These are phyloP conservation scores for Candida albicans DNA, from an alignment of 1,139 yeast species.

Conservation along the genomic window DNA sequence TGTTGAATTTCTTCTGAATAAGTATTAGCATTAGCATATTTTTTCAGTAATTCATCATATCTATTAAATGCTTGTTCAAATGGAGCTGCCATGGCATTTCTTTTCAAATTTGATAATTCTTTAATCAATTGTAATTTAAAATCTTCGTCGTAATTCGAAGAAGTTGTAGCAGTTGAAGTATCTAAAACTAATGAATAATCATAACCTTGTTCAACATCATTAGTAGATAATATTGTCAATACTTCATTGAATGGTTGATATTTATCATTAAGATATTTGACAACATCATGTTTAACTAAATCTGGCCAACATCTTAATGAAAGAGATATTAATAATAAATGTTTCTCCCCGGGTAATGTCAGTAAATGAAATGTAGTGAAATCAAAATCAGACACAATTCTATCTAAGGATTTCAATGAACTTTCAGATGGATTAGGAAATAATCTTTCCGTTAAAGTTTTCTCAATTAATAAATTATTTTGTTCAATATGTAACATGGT, in stretches of 20 bases:
- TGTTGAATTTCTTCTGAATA: conserved; percentile 52
- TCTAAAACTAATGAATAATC: conserved; percentile 77
- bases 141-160: conserved; percentile 45
- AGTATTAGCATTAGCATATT: conserved; percentile 48
- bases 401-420: conserved; percentile 62
- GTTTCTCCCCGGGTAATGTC: conserved; percentile 67
- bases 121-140: conserved; percentile 52
- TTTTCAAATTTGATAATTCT: conserved; percentile 71
- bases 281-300: conserved; percentile 65
- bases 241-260: conserved; percentile 34
- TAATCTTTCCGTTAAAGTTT: conserved; percentile 41
- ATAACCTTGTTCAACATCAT: conserved; percentile 69
- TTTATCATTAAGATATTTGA: conserved; percentile 40
- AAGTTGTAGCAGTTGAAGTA: conserved; percentile 43
- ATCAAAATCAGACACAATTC: conserved; percentile 92
- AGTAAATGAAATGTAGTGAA: conserved; percentile 92
- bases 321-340: conserved; percentile 65
- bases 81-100: conserved; percentile 90
- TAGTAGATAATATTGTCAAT: conserved; percentile 26
- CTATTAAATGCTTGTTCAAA: conserved; percentile 82
- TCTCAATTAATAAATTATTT: conserved; percentile 43
- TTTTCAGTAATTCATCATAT: conserved; percentile 67
- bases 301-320: conserved; percentile 78
- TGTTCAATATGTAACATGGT: conserved; percentile 47
- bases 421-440: conserved; percentile 30